phyloP scores from a whole-genome alignment of 495 filamentous ascomycete genomes.

The Aspergillus heteromorphus region DNA sequence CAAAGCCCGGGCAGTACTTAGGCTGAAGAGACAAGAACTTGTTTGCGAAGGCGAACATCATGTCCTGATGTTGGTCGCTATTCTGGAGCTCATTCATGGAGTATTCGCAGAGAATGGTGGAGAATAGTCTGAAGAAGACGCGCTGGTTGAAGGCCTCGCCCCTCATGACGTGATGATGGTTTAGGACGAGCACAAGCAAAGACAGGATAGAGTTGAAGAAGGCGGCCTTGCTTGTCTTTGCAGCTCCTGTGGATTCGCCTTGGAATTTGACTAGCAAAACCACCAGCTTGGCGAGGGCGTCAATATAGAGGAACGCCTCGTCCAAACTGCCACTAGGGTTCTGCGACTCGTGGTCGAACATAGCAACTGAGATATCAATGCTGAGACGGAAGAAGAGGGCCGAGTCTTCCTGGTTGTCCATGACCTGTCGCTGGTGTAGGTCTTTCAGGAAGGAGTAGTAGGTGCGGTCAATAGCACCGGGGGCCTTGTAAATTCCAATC shows the following conservation, averaged over 20 bases:
- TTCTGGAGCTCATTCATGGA: slow-evolving; percentile 39
- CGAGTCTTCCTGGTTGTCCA: slow-evolving; percentile 67
- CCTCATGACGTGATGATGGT: slow-evolving; percentile 75
- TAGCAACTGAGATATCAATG: slow-evolving; percentile 70
- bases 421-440: slow-evolving; percentile 63
- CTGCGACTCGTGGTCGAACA: slow-evolving; percentile 62
- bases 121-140: slow-evolving; percentile 89
- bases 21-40: slow-evolving; percentile 75
- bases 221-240: slow-evolving; percentile 52
- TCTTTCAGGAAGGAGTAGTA: slow-evolving; percentile 77
- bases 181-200: slow-evolving; percentile 72
- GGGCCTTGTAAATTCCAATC: slow-evolving; percentile 74
- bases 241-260: slow-evolving; percentile 52
- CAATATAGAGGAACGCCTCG: slow-evolving; percentile 69
- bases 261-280: slow-evolving; percentile 67
- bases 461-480: slow-evolving; percentile 63
- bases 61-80: slow-evolving; percentile 57
- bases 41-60: slow-evolving; percentile 66
- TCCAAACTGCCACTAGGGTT: slow-evolving; percentile 57
- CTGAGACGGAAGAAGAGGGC: slow-evolving; percentile 73
- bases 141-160: slow-evolving; percentile 80
- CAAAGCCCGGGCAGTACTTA: slow-evolving; percentile 68
- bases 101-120: slow-evolving; percentile 72
- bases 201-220: slow-evolving; percentile 72
- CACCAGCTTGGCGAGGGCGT: slow-evolving; percentile 84